These are phyloP conservation scores for Aspergillus novofumigatus DNA, from an alignment of 2,329 filamentous ascomycete genomes.

Conservation along the genomic window DNA sequence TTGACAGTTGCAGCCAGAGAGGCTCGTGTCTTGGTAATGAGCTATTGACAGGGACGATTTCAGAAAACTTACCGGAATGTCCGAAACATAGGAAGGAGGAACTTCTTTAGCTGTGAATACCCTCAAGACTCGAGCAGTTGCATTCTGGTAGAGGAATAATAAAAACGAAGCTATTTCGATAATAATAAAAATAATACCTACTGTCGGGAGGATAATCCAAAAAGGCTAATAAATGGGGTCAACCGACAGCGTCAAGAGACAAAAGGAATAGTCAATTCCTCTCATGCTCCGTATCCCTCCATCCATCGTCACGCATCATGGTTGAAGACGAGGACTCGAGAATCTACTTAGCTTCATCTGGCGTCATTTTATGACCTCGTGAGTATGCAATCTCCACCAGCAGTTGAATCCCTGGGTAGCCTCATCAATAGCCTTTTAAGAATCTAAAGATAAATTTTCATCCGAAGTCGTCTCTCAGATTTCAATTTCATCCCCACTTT, in stretches of 20 bases:
- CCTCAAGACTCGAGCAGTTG: neutral
- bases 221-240: neutral
- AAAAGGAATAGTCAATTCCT: neutral
- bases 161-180: neutral
- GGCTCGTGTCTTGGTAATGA: too few relatives aligned
- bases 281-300: too few relatives aligned
- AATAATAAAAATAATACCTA: neutral
- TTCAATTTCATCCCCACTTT: slow-evolving; percentile 1
- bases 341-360: neutral
- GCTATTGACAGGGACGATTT: neutral
- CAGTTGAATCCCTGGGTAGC: neutral
- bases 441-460: too few relatives aligned
- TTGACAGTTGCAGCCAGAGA: neutral
- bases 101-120: neutral
- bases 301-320: too few relatives aligned
- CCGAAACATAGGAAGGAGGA: neutral
- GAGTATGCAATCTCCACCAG: neutral
- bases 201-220: neutral
- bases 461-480: too few relatives aligned
- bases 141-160: neutral
- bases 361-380: neutral
- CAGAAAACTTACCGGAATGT: neutral
- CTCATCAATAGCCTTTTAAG: neutral
- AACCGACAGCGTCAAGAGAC: neutral
- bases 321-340: neutral